Base-by-base conservation (phyloP, 1,284 basidiomycete species). In the Austroboletus niveus region DNA sequence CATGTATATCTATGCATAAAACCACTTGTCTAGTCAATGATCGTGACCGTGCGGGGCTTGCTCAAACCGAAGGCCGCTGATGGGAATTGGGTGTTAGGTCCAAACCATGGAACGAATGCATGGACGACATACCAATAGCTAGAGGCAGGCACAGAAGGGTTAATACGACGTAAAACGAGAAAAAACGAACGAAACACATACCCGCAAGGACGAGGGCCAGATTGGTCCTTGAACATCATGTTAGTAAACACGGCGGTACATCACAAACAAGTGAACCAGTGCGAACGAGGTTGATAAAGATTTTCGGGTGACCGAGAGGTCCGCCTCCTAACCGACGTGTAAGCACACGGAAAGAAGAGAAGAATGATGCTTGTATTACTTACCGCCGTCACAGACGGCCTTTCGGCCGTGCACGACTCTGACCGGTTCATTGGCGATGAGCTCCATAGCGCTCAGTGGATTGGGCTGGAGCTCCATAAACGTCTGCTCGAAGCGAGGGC, bases 261-360 rank as follows among this genome's bases (percentile, higher is more conserved):
- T n/a, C 59, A 39, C 27, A 39, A 47, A 14, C 47, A 46, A 52
- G 40, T 3, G 30, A 48, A 44, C 22, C 4, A 27, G 9, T 39
- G 67, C 85, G 52, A 60, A 91, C 94, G 68, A 98, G 72, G 77
- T 98, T 98, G 72, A 98, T 96, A 69, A 84, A 98, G 59, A 98
- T 87, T 78, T 93, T 94, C 14, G 96, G 96, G 70, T 99, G 96
- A 43, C 96, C 96, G 32, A 99, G 81, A 45, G 96, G 84, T n/a
- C 96, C 96, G 70, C 85, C 87, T 71, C 95, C 95, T 98, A 59
- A 52, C 24, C 46, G 27, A 46, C 27, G 20, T 29, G 35, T 69
- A 48, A 68, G 51, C n/a, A 12, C 39, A 48, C 49, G 35, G 51
- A 11, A 5, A 39, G 46, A 47, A 9, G 31, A 8, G 46, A 47